Base-by-base conservation (phyloP, 352 stramenopile species). In the Globisporangium radiosum region DNA sequence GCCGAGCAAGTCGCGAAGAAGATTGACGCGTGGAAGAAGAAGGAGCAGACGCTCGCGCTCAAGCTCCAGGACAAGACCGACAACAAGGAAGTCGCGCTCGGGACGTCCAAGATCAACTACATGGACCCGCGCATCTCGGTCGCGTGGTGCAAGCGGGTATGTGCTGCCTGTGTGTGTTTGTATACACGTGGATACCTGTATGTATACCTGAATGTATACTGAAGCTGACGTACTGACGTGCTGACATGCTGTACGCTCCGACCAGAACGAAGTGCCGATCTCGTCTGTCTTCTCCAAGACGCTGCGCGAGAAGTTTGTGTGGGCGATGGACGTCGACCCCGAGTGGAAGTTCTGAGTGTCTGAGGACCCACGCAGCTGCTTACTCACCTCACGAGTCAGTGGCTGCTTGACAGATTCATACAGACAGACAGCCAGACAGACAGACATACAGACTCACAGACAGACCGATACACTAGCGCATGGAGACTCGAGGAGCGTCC, bases 61-160 rank as follows among this genome's bases (percentile, higher is more conserved):
- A 88, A 97, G 65, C 75, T 99, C 43, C 95, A 98, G 64, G 96
- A 99, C 78, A 99, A 99, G 70, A 92, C 98, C 60, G 97, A 99
- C 70, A 99, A 99, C 78, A 99, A 99, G 70, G 95, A 99, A 65
- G 94, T 98, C 6, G 95, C 97, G 37, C 85, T 99, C 10, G 95
- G 96, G 68, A 99, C 98, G 63, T 99, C 95, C 63, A 99, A 99
- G 83, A 97, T 99, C 72, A 99, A 99, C 71, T 99, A 99, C 74
- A 99, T 99, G 97, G 98, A 99, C 76, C 98, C 98, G 19, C 90
- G 98, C 58, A 99, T 99, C 70, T 98, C 94, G 17, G 97, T 99
- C 51, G 97, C 97, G 45, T 99, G 96, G 95, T 99, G 96, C 82
- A 99, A 99, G 75, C 78, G 95, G 60, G 69, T 98, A 94, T 50